Base-by-base conservation (phyloP, 768 basidiomycete species). In the Ramaria rubella region DNA sequence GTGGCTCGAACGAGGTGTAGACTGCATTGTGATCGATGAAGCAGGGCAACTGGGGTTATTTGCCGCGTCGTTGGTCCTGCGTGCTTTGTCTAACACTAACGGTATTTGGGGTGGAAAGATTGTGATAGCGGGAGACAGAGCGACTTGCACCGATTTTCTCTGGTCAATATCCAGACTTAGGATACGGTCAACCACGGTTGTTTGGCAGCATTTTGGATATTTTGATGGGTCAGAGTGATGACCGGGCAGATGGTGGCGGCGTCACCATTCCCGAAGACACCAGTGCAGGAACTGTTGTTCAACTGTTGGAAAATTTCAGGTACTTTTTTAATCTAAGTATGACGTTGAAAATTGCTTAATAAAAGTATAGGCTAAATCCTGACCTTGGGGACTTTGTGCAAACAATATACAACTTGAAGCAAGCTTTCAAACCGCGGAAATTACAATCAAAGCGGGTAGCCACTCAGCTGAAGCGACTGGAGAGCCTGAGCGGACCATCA, bases 371-470 rank as follows among this genome's bases (percentile, higher is more conserved):
- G 43, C 64, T 81, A 44, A 81, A 79, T 56, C 73, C 76, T 2
- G 79, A 81, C 56, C 67, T 81, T 8, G 77, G 77, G n/a, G 76
- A 76, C 50, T 81, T 79, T 59, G 74, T 81, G 4, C 75, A 77
- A 0, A 79, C 75, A 0, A 81, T 79, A 24, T 81, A 81, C 60
- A 71, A n/a, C n/a, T n/a, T n/a, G n/a, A 73, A 4, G 21, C 67
- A 73, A 29, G 70, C 72, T 24, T 79, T 79, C 63, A 77, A 73
- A 55, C 71, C 77, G 1, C 76, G 78, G 65, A 81, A 78, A 57
- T 63, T 68, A 2, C 77, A 79, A 61, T 67, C 71, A 5, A 67
- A 68, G 8, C 69, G 74, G 38, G 64, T 78, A 8, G 75, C 74
- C 1, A 59, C 61, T 9, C 65, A 69, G 14, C 69, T 78, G 14